Conservation (phyloP, 1,284 basidiomycete species). For the Cutaneotrichosporon dermatis region DNA sequence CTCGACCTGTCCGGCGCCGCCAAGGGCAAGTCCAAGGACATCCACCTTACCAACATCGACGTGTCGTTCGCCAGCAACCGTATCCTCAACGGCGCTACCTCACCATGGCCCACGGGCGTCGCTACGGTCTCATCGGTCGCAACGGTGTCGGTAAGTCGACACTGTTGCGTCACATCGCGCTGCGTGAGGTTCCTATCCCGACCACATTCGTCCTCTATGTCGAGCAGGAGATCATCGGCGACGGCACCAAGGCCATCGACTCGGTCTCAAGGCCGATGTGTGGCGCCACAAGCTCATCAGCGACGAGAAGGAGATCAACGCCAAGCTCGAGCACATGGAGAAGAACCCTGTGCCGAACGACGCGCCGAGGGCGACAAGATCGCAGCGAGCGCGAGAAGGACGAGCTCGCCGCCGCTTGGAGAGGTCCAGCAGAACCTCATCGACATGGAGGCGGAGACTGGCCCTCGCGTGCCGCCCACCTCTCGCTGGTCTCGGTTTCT, state of each 20-base stretch:
- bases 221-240: slow-evolving; percentile 95
- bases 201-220: slow-evolving; percentile 98
- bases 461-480: slow-evolving; percentile 83
- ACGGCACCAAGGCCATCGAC: slow-evolving; percentile 86
- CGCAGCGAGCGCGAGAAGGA: slow-evolving; percentile 71
- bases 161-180: slow-evolving; percentile 87
- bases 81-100: slow-evolving; percentile 75
- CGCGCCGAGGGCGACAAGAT: slow-evolving; percentile 62
- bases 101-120: slow-evolving; percentile 80
- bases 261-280: slow-evolving; percentile 95
- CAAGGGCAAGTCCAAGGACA: slow-evolving; percentile 93
- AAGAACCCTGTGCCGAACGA: slow-evolving; percentile 44
- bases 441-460: slow-evolving; percentile 97
- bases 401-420: slow-evolving; percentile 80
- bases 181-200: slow-evolving; percentile 90
- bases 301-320: slow-evolving; percentile 30
- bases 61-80: slow-evolving; percentile 90
- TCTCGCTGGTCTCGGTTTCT: slow-evolving; percentile 93
- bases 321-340: slow-evolving; percentile 67
- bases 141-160: slow-evolving; percentile 97
- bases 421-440: slow-evolving; percentile 87
- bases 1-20: slow-evolving; percentile 71
- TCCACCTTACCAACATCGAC: slow-evolving; percentile 92
- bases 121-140: slow-evolving; percentile 67
- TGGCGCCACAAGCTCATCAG: slow-evolving; percentile 67